Evolutionary conservation across 108 stramenopile species (phyloP).

Genomic region (Skeletonema menzelii): DNA sequence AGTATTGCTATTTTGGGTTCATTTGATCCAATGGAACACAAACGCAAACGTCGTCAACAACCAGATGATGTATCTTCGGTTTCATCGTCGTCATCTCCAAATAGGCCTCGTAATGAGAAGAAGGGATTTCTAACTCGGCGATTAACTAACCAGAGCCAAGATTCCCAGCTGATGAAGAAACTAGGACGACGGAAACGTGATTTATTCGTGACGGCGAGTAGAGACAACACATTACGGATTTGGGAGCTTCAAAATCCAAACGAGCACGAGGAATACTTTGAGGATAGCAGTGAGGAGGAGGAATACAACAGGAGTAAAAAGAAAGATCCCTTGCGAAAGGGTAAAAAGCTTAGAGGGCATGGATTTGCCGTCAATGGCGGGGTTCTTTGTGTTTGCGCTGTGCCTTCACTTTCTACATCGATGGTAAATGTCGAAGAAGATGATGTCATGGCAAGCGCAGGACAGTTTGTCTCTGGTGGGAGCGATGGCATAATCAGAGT

Average conservation of each 20-base stretch:
- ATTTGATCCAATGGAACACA: slow-evolving; percentile 5
- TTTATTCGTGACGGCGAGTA: slow-evolving; percentile 33
- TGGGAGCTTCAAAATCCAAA: slow-evolving; percentile 18
- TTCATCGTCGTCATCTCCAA: neutral
- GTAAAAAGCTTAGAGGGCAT: slow-evolving; percentile 30
- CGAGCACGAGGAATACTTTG: neutral
- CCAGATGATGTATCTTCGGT: neutral
- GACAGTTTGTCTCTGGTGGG: slow-evolving; percentile 31
- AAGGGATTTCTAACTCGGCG: neutral
- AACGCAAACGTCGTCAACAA: neutral
- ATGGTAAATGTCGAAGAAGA: neutral
- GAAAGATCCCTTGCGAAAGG: slow-evolving; percentile 2
- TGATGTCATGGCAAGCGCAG: slow-evolving; percentile 8
- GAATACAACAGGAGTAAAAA: neutral
- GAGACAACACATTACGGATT: slow-evolving; percentile 34
- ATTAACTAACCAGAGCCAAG: neutral
- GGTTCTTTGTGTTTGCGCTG: slow-evolving; percentile 32
- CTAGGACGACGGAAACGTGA: slow-evolving; percentile 1
- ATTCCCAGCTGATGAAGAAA: neutral
- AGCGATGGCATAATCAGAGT: slow-evolving; percentile 20
- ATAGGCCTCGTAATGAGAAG: neutral
- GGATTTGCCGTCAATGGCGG: slow-evolving; percentile 20
- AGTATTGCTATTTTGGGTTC: slow-evolving; percentile 2
- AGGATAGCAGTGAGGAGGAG: neutral
- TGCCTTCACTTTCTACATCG: slow-evolving; percentile 6